Evolutionary conservation across 2,329 filamentous ascomycete species (phyloP).

Genomic region (Macrophomina phaseolina): DNA sequence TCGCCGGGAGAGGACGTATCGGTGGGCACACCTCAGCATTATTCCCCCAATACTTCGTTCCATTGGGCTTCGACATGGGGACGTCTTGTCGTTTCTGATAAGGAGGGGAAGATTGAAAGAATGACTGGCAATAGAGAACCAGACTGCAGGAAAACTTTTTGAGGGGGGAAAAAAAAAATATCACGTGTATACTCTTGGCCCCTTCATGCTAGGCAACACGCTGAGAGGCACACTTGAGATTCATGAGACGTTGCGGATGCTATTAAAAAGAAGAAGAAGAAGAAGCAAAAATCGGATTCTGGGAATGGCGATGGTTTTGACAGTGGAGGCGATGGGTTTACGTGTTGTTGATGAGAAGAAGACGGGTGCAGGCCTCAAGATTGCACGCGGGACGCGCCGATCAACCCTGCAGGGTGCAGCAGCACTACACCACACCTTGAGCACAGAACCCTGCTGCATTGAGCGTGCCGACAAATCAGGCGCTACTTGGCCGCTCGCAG

Average conservation of each 20-base stretch:
- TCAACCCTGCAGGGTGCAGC: constrained; percentile 1
- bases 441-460: neutral
- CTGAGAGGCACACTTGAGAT: too few species aligned
- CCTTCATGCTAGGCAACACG: neutral
- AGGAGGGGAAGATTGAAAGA: neutral
- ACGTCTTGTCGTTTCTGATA: neutral
- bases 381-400: constrained; percentile 1
- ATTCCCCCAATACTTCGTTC: neutral
- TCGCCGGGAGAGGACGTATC: neutral
- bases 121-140: neutral
- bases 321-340: neutral
- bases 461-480: neutral
- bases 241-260: too few species aligned
- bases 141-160: too few species aligned
- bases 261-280: too few species aligned
- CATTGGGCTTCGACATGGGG: neutral
- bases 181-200: neutral
- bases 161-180: neutral
- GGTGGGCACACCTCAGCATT: neutral
- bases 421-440: neutral
- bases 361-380: neutral
- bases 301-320: neutral
- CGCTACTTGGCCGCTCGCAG: neutral
- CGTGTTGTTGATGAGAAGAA: neutral
- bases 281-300: too few species aligned